phyloP scores from a whole-genome alignment of 1,139 yeast species.

The Pichia inconspicua region DNA sequence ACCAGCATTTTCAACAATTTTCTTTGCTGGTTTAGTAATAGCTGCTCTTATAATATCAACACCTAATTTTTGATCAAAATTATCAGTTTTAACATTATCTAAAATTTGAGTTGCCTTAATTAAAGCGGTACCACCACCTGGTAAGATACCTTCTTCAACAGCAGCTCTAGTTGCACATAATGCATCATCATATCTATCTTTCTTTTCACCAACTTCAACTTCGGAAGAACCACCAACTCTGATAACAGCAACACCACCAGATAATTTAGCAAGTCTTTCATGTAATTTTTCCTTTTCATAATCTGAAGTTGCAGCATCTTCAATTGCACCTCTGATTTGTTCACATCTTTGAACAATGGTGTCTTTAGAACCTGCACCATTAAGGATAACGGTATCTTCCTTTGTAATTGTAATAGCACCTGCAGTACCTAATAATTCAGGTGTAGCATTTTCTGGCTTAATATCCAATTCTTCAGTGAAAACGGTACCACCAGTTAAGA shows the following conservation, averaged over 20 bases:
- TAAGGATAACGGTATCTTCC: slow-evolving; percentile 92
- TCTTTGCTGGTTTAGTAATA: slow-evolving; percentile 93
- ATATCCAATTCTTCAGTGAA: slow-evolving; percentile 97
- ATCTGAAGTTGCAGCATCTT: slow-evolving; percentile 71
- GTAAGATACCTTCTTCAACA: slow-evolving; percentile 97
- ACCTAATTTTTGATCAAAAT: slow-evolving; percentile 97
- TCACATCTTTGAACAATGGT: slow-evolving; percentile 87
- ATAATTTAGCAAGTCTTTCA: slow-evolving; percentile 95
- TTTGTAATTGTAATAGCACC: slow-evolving; percentile 92
- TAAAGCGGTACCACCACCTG: slow-evolving; percentile 99
- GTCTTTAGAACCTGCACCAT: slow-evolving; percentile 93
- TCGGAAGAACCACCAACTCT: slow-evolving; percentile 98
- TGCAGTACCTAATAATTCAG: slow-evolving; percentile 86
- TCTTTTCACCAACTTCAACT: slow-evolving; percentile 99
- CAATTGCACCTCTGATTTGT: slow-evolving; percentile 83
- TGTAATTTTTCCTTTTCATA: slow-evolving; percentile 97
- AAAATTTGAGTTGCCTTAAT: slow-evolving; percentile 86
- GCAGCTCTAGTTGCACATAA: slow-evolving; percentile 99
- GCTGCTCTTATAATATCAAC: slow-evolving; percentile 94
- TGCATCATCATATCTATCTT: slow-evolving; percentile 99
- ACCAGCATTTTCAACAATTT: slow-evolving; percentile 97
- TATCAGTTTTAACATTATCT: slow-evolving; percentile 71
- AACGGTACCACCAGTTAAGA: slow-evolving; percentile 94
- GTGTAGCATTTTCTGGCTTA: slow-evolving; percentile 93
- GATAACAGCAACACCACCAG: slow-evolving; percentile 99